Evolutionary conservation across 2,329 filamentous ascomycete genomes (phyloP).

Genomic region (Madurella mycetomatis): DNA sequence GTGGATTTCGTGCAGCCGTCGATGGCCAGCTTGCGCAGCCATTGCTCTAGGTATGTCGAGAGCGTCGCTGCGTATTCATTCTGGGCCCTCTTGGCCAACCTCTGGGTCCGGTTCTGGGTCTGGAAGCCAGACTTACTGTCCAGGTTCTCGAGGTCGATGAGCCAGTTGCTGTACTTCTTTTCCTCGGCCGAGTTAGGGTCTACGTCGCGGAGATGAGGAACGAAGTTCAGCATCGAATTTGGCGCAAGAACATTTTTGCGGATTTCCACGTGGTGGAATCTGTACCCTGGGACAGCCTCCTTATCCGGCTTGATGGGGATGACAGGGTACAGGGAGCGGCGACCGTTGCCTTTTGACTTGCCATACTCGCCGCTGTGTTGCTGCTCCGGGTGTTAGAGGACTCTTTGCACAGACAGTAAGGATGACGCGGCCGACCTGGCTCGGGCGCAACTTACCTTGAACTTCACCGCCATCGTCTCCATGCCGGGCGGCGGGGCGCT

Average conservation of each 20-base stretch:
- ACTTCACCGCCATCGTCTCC: constrained; percentile 45
- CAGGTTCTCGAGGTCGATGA: constrained; percentile 54
- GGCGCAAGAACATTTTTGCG: constrained; percentile 56
- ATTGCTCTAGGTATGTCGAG: constrained; percentile 50
- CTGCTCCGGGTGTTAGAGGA: constrained; percentile 19
- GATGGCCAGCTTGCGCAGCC: constrained; percentile 48
- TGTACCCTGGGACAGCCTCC: constrained; percentile 52
- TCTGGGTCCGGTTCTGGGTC: constrained; percentile 48
- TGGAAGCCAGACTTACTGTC: constrained; percentile 55
- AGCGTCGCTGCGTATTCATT: constrained; percentile 50
- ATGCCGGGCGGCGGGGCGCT: constrained; percentile 27
- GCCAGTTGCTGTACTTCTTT: constrained; percentile 51
- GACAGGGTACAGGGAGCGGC: constrained; percentile 26
- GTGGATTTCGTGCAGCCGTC: constrained; percentile 49
- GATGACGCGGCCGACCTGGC: not conserved
- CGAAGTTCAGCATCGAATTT: constrained; percentile 57
- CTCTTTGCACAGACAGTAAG: not conserved
- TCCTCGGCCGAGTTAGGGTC: constrained; percentile 49
- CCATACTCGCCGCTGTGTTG: constrained; percentile 25
- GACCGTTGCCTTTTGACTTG: constrained; percentile 18
- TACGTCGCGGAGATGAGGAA: constrained; percentile 55
- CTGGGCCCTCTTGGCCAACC: constrained; percentile 44
- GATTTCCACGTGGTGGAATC: constrained; percentile 58
- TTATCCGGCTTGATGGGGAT: constrained; percentile 47
- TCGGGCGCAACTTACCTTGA: constrained; percentile 40